Percentiles rank a stretch among this genome's conserved stretches.
These are phyloP conservation scores for Beauveria scarabaeidicola DNA, from an alignment of 2,329 filamentous ascomycete genomes.

Conservation along the genomic window DNA sequence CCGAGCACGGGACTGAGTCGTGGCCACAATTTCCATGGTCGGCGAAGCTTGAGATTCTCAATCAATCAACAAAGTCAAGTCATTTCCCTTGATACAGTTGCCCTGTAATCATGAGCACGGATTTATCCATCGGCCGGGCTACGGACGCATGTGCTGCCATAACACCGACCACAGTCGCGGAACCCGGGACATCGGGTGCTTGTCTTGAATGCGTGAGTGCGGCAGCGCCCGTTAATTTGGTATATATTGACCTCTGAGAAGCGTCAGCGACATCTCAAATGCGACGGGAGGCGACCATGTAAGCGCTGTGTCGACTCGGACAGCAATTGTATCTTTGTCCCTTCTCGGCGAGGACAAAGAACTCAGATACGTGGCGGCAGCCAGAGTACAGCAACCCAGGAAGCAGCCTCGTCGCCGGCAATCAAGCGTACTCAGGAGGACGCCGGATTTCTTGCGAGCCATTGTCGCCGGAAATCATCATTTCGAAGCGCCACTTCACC, in stretches of 20 bases:
- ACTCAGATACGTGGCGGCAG: background rate
- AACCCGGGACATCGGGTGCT: background rate
- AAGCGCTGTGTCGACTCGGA: background rate
- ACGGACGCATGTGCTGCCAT: background rate
- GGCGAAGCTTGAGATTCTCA: background rate
- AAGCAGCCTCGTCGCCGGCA: background rate
- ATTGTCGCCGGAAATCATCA: background rate
- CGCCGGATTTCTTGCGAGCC: background rate
- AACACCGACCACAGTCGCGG: background rate
- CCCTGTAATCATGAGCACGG: background rate
- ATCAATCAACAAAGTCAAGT: background rate
- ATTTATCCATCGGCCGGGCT: background rate
- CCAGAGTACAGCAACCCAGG: background rate
- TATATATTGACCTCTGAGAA: background rate
- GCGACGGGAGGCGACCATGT: background rate
- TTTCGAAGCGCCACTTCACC: background rate
- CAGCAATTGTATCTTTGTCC: conserved; percentile 2
- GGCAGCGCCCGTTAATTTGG: too few relatives aligned
- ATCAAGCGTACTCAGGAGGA: background rate
- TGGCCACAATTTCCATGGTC: background rate
- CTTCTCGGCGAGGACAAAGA: background rate
- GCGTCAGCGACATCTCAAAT: conserved; percentile 4
- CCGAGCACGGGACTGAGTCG: background rate
- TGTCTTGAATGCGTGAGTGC: background rate
- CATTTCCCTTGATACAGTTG: background rate